A percentile compares a stretch with the other conserved stretches of the same genome.
Evolutionary conservation across 257 asterid species (phyloP).

Genomic region (Thymus mandschuricus): DNA sequence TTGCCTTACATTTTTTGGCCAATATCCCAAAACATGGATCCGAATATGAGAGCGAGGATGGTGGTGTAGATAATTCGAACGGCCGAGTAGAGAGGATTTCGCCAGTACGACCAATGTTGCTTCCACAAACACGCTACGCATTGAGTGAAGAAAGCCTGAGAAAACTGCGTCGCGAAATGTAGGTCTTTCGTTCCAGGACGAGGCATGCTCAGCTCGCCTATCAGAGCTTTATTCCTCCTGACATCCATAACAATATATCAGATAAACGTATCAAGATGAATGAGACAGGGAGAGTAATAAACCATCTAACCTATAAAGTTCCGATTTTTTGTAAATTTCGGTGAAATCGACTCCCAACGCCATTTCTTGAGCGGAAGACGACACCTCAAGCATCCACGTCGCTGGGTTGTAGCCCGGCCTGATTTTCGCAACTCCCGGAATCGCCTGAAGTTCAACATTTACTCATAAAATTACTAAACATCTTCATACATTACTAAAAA

Average conservation of each 20-base stretch:
- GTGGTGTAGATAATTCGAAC: constrained; percentile 40
- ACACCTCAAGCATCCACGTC: constrained; percentile 70
- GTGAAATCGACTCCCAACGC: constrained; percentile 52
- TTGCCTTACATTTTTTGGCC: constrained; percentile 37
- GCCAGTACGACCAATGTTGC: constrained; percentile 53
- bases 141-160: constrained; percentile 52
- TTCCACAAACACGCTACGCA: constrained; percentile 48
- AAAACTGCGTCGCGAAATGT: constrained; percentile 43
- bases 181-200: constrained; percentile 51
- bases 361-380: constrained; percentile 56
- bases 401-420: constrained; percentile 61
- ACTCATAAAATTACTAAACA: background rate
- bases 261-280: no score
- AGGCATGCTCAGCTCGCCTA: constrained; percentile 56
- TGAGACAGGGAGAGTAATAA: no score
- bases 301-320: constrained; percentile 44
- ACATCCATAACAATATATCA: no score
- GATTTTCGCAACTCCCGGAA: constrained; percentile 53
- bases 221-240: constrained; percentile 56
- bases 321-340: constrained; percentile 52
- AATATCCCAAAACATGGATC: constrained; percentile 49
- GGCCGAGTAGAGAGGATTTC: constrained; percentile 48
- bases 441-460: constrained; percentile 36
- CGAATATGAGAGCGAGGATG: constrained; percentile 40
- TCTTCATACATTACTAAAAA: no score